phyloP scores from a whole-genome alignment of 306 rosid genomes.

The Inga laurina region DNA sequence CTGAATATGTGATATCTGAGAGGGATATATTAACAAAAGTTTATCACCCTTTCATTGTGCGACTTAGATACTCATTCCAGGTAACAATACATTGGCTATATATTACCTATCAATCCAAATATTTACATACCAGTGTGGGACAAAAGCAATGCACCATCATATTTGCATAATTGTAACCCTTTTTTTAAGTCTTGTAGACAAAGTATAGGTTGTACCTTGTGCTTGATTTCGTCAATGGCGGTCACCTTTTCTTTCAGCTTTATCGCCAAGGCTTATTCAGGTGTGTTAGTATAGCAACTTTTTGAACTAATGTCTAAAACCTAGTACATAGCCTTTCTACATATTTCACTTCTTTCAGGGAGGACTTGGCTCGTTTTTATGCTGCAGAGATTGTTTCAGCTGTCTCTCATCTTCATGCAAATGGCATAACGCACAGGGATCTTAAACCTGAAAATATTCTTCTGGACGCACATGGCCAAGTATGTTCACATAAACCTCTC shows the following conservation, averaged over 20 bases:
- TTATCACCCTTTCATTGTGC: slow-evolving; percentile 75
- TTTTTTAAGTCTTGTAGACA: slow-evolving; percentile 52
- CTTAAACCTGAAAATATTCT: slow-evolving; percentile 86
- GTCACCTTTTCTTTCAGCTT: slow-evolving; percentile 87
- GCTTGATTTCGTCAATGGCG: slow-evolving; percentile 85
- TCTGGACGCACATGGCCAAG: slow-evolving; percentile 79
- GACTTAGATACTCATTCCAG: slow-evolving; percentile 80
- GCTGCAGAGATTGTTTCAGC: slow-evolving; percentile 83
- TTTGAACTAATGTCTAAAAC: slow-evolving; percentile 14
- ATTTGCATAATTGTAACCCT: slow-evolving; percentile 1
- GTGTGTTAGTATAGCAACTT: slow-evolving; percentile 33
- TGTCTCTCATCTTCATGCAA: slow-evolving; percentile 79
- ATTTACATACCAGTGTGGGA: not conserved
- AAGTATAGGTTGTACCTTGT: slow-evolving; percentile 77
- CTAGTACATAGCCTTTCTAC: slow-evolving; percentile 2
- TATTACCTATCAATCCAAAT: not conserved
- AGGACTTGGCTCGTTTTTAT: slow-evolving; percentile 81
- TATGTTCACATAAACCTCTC: slow-evolving; percentile 37
- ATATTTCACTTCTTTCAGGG: slow-evolving; percentile 49
- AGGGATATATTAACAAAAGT: slow-evolving; percentile 72
- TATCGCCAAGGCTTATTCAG: slow-evolving; percentile 81
- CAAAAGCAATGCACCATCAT: slow-evolving; percentile 1
- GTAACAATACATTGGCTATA: slow-evolving; percentile 51
- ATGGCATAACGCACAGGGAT: slow-evolving; percentile 82
- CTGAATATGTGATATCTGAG: slow-evolving; percentile 79